Evolutionary conservation across 345 rosid genomes (phyloP).

Genomic region (Raphanus raphanistrum): DNA sequence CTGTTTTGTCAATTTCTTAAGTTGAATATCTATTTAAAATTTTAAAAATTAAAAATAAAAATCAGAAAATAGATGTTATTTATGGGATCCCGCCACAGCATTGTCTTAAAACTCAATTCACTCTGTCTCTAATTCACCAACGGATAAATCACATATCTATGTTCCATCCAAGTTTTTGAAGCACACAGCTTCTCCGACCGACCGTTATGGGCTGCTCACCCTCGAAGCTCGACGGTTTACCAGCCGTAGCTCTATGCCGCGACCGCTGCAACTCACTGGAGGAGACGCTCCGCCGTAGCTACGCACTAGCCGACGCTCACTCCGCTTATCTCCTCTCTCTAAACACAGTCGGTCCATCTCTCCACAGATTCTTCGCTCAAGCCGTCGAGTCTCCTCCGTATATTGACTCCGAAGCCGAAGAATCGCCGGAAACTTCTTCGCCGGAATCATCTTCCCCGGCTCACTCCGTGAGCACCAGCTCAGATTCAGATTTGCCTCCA

Average conservation of each 20-base stretch:
- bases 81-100: conserved; percentile 30
- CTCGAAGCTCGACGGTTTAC: conserved; percentile 55
- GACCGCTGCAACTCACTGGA: conserved; percentile 59
- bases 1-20: not conserved
- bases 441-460: conserved; percentile 28
- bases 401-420: not conserved
- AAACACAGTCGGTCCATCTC: conserved; percentile 46
- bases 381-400: conserved; percentile 20
- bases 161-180: not conserved
- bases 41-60: not conserved
- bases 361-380: conserved; percentile 43
- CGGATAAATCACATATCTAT: not conserved
- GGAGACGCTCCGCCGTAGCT: conserved; percentile 57
- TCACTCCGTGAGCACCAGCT: conserved; percentile 36
- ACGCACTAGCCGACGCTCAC: conserved; percentile 58
- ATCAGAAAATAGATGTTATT: conserved; percentile 3
- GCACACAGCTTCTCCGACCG: conserved; percentile 17
- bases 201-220: conserved; percentile 43
- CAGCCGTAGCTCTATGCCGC: conserved; percentile 60
- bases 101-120: not conserved
- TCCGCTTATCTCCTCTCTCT: conserved; percentile 53
- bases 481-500: conserved; percentile 51
- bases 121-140: not conserved
- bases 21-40: not conserved
- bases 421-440: conserved; percentile 26